Base-by-base conservation (phyloP, 495 filamentous ascomycete genomes). In the Hypoxylon intermedium region DNA sequence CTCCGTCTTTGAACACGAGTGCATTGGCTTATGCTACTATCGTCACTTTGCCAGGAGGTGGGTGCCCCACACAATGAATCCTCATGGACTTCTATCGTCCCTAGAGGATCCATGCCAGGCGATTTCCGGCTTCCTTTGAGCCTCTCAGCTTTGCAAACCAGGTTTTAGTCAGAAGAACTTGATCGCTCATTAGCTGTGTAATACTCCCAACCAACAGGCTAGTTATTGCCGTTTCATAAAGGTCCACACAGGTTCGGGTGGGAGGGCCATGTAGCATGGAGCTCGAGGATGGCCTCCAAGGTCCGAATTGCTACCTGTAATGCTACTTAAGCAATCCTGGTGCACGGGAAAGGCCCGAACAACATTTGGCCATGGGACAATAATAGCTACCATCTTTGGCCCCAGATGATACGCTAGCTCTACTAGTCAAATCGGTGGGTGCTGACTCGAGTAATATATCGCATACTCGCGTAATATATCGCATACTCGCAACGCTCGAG, bases 321-420 rank as follows among this genome's bases (percentile, higher is more conserved):
- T 52, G 31, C 33, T 46, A 42, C 41, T 52, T 26, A 9, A 36
- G n/a, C 26, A 4, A 46, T 45, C 56, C 33, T 47, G 5, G 21
- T 11, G 2, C 16, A 6, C 30, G 37, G 44, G 46, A 58, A 58
- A 58, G 47, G 46, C 38, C 55, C 55, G 38, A 51, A 44, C 38
- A 46, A 7, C 11, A 33, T 21, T 38, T 33, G 16, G 30, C 30
- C 12, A 24, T 44, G 31, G 24, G 23, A 58, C 26, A 45, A 37
- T 30, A 52, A 43, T 52, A 21, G 40, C 16, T 18, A 48, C 31
- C 41, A 40, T 5, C 30, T 33, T 23, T 46, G 23, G 28, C n/a
- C 9, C 34, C 2, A 15, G 11, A 6, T 13, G 9, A 33, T 16
- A 34, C 18, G 20, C 3, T 3, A n/a, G n/a, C n/a, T n/a, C n/a